Base-by-base conservation (phyloP, 1,284 basidiomycete species). In the Somion occarium region DNA sequence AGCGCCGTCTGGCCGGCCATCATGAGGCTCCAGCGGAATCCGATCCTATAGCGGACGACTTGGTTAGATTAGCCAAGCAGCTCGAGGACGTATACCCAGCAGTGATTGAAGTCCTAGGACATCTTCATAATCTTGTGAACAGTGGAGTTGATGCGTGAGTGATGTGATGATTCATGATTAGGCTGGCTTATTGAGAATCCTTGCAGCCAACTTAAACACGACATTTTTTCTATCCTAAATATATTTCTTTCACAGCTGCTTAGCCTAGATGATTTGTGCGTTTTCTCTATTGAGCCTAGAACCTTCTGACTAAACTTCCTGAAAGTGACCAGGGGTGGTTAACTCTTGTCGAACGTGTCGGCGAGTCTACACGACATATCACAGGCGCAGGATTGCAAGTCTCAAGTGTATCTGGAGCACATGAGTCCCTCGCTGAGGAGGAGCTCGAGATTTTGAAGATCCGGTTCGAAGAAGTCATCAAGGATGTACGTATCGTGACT, bases 161-260 rank as follows among this genome's bases (percentile, higher is more conserved):
- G 4, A 41, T 42, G 22, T 45, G 26, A n/a, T n/a, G 11, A 2
- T 23, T 23, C 13, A 30, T 38, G 30, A 22, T 24, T 34, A 7
- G 15, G 9, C 30, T 48, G 13, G 26, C 15, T 5, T 47, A 30
- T n/a, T 43, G 48, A 24, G 24, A 19, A 23, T 46, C 22, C 46
- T 38, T 27, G 27, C 50, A 88, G 85, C 24, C 75, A 82, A 55
- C 70, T 86, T 46, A 88, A 88, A 63, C 69, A 71, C 1, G 78
- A 85, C 53, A 59, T 84, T 0, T 72, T 91, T 41, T 74, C 75
- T 3, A 71, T 91, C 26, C 57, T 89, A 23, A 80, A 83, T 49
- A 79, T 75, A 45, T 89, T 93, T 55, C 73, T 88, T n/a, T 81
- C 86, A 56, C 80, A 87, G 53, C 72, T 78, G 3, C 71, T 75